Evolutionary conservation across 2,329 filamentous ascomycete genomes (phyloP), one percentile per base, ranked within the genome.

Genomic region (Drechslerella coelobrocha): DNA sequence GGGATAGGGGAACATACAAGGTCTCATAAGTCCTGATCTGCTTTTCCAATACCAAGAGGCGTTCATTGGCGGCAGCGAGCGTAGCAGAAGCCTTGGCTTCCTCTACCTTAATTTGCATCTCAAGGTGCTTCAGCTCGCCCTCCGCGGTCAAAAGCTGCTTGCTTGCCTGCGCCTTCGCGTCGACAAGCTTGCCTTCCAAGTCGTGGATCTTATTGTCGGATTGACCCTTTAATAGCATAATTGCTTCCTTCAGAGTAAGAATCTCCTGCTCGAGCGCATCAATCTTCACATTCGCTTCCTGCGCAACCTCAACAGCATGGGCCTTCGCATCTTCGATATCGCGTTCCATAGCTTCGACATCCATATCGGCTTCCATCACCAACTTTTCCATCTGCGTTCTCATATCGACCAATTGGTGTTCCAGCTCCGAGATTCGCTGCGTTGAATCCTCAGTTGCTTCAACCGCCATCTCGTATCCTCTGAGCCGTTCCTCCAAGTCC

Each of bases 71-170:
- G 14, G 53, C 59, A 21, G 66, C 39, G 29, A 71, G 47, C 8
- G 59, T 71, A 19, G 66, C 66, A 29, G 66, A 57, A 29, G 66
- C 66, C 23, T 62, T 57, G 17, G 66, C 66, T 14, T 71, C 66
- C 23, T 71, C 66, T 2, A 71, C 66, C 14, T 55, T 59, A 10
- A 71, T 71, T 21, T 71, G 66, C 43, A 55, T 55, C 19, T 71
- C 66, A 24, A 71, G 27, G 48, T 53, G 63, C 54, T 71, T 71
- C 37, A 71, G 14, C 53, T 71, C 66, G 26, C 50, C 55, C 19
- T 71, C 66, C 8, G 66, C 66, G 1, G 23, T 39, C 4, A 50
- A 47, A 21, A 71, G 53, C n/a, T 71, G 66, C 39, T 54, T 59
- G 45, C 39, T 59, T 6, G 66, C 66, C 10, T 59, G 43, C 14